Base-by-base conservation (phyloP, 2,329 filamentous ascomycete species). In the Aquanectria penicillioides region DNA sequence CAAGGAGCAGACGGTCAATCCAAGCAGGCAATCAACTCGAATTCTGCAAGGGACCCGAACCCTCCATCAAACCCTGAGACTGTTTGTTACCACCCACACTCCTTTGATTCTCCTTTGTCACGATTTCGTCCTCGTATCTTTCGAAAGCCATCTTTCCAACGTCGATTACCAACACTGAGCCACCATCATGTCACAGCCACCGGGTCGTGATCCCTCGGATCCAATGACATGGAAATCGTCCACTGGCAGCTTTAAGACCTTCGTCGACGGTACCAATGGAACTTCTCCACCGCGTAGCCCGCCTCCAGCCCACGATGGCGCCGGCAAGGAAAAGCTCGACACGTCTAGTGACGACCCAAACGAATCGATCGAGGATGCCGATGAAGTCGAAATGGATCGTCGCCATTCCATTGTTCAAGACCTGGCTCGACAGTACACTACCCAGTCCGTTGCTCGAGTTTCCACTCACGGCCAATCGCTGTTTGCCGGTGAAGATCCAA, bases 361-460 rank as follows among this genome's bases (percentile, higher is more conserved):
- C 34, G 55, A 57, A 11, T 57, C 48, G 25, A 26, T 23, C 28
- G 55, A 58, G 15, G 48, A 53, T 8, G 34, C 13, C 5, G 34
- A 48, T 6, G 34, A 25, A 23, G 6, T 29, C 1, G 55, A 58
- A 29, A 58, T 58, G 55, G 34, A 47, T n/a, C 55, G 48, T 12
- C 55, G 55, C 17, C 48, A 52, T 28, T 58, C 55, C n/a, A 34
- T 58, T 3, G 41, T 58, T 1, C 55, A 58, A 28, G 29, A 29
- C 22, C 55, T 58, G 20, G 55, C 55, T 6, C 48, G 55, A 8
- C 55, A 58, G 22, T 58, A 58, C 55, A 58, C 55, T 5, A 47
- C 29, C 34, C 49, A 51, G 13, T 58, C 55, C 2, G 34, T 47
- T 4, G 41, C 34, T 1, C 26, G 41, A 23, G 48, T 41, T 12